Evolutionary conservation across 352 stramenopile genomes (phyloP), one percentile per base, ranked within the genome.

Genomic region (Globisporangium solare): DNA sequence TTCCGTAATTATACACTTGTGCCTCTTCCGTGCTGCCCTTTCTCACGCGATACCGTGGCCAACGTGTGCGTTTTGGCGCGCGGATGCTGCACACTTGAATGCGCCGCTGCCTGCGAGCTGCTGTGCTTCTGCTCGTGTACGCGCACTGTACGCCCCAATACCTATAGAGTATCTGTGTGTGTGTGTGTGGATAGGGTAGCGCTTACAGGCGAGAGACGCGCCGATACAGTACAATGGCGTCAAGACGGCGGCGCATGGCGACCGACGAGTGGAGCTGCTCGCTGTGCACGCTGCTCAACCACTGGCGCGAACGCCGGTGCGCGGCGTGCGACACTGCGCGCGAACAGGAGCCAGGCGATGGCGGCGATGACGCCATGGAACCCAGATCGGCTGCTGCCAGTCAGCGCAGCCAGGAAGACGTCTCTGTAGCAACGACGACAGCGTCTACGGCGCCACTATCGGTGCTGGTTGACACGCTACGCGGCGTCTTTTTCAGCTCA

Each of bases 241-340:
- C 47, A 6, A 37, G 54, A 21, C 14, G 54, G 48, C 54, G 46
- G 12, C 46, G 46, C 37, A 20, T 40, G 47, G 21, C 47, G 27
- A 12, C 54, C 13, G 57, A 61, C 21, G 73, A 88, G 55, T 89
- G 79, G 79, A 89, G 74, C 64, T 89, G 79, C 47, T 59, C 65
- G 58, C 73, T 89, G 22, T 89, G 79, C 39, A 89, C 79, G 71
- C 66, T 89, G 42, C 60, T 86, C 11, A 89, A 89, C 63, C 47
- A 55, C 20, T 73, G 70, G 53, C 51, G 62, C 14, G 73, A 85
- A 31, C 56, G 67, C 14, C 67, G 64, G 14, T 89, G 79, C 50
- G 67, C 60, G 8, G 79, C 76, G 47, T 89, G 79, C 37, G 71
- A 86, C 46, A 76, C 78, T 58, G 58, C 51, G 14, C 67, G 79